Evolutionary conservation across 2,329 filamentous ascomycete species (phyloP).

Genomic region (Scedosporium apiospermum): DNA sequence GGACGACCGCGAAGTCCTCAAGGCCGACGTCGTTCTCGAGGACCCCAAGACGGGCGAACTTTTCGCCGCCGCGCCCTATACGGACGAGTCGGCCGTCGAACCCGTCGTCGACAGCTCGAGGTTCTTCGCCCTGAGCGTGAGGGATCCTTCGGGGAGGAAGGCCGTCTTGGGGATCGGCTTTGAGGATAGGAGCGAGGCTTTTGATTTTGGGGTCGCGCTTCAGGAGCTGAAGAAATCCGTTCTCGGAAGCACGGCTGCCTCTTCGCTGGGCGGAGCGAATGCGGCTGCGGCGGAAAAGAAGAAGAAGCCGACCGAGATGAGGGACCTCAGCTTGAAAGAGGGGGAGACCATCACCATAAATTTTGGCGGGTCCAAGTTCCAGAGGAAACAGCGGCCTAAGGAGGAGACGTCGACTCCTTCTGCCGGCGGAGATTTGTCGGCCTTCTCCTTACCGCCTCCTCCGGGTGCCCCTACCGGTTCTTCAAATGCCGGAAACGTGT

Average conservation of each 20-base stretch:
- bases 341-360: conserved; percentile 72
- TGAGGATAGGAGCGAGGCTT: conserved; percentile 76
- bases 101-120: conserved; percentile 69
- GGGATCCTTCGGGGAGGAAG: conserved; percentile 65
- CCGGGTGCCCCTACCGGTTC: conserved; percentile 30
- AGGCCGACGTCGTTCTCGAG: conserved; percentile 70
- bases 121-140: conserved; percentile 77
- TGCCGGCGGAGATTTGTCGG: conserved; percentile 26
- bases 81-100: conserved; percentile 55
- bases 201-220: conserved; percentile 74
- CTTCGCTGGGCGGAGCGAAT: conserved; percentile 23
- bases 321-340: conserved; percentile 78
- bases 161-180: conserved; percentile 79
- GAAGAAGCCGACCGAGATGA: conserved; percentile 38
- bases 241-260: conserved; percentile 46
- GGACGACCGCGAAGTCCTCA: conserved; percentile 41
- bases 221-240: conserved; percentile 63
- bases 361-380: conserved; percentile 38
- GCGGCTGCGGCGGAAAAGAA: conserved; percentile 25
- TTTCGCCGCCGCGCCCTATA: conserved; percentile 79
- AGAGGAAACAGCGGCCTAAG: conserved; percentile 15
- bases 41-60: conserved; percentile 63
- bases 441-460: conserved; percentile 69
- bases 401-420: conserved; percentile 9
- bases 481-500: conserved; percentile 22